Conservation (phyloP, 2,329 filamentous ascomycete species). For the Xylariaceae sp. region DNA sequence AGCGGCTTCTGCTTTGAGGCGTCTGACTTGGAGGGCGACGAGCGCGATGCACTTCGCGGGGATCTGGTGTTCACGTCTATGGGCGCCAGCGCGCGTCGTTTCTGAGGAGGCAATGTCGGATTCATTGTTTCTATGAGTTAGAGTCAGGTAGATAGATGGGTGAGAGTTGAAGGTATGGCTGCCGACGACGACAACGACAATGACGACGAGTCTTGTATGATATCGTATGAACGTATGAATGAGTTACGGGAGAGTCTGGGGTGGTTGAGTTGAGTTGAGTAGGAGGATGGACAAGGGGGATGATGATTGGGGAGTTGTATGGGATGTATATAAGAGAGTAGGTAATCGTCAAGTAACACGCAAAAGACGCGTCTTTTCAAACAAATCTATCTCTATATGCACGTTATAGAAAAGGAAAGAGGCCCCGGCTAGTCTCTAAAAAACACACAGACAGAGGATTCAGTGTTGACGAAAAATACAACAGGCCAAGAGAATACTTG, state of each 20-base stretch:
- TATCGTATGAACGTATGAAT: not conserved
- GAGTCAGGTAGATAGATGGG: not conserved
- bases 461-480: not conserved
- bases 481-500: too few species aligned
- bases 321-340: too few species aligned
- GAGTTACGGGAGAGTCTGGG: not conserved
- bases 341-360: too few species aligned
- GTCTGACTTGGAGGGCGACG: conserved; percentile 18
- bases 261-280: not conserved
- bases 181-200: too few species aligned
- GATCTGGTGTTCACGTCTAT: conserved; percentile 29
- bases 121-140: conserved; percentile 21
- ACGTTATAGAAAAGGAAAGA: not conserved
- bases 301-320: not conserved
- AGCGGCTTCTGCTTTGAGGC: conserved; percentile 13
- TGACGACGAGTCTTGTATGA: too few species aligned
- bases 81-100: conserved; percentile 29
- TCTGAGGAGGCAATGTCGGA: conserved; percentile 26
- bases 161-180: not conserved
- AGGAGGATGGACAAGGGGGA: not conserved
- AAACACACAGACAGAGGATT: not conserved
- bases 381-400: not conserved
- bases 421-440: not conserved
- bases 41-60: conserved; percentile 14
- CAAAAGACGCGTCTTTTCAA: not conserved